Conservation (phyloP, 257 asterid genomes). For the Cinchona pubescens region DNA sequence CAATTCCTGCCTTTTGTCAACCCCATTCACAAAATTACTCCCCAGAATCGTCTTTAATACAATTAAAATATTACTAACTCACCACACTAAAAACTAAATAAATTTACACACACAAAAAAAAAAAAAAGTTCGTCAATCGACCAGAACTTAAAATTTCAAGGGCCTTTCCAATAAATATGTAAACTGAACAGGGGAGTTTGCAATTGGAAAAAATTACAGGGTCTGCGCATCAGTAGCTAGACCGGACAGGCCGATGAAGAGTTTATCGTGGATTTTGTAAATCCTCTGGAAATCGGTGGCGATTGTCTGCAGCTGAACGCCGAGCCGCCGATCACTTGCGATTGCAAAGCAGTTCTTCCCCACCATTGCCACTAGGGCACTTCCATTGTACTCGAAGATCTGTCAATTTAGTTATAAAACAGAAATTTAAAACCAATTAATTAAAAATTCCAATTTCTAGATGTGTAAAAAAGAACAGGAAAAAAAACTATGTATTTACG, state of each 20-base stretch:
- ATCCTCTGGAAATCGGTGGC: constrained; percentile 89
- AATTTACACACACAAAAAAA: no score
- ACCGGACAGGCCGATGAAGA: constrained; percentile 82
- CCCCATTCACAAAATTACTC: no score
- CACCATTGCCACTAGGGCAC: constrained; percentile 95
- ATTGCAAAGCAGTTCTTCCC: constrained; percentile 94
- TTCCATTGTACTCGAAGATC: constrained; percentile 98
- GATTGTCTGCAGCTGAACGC: constrained; percentile 86
- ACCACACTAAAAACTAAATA: no score
- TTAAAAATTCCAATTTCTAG: neutral
- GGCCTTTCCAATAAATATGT: neutral
- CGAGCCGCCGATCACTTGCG: constrained; percentile 90
- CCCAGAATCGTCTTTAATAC: no score
- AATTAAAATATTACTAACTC: no score
- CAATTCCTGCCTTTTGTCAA: no score
- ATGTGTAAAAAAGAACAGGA: neutral
- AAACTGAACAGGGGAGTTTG: neutral
- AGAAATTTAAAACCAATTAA: constrained; percentile 4
- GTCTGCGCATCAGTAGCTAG: constrained; percentile 92
- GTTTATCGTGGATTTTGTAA: constrained; percentile 70
- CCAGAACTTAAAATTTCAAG: neutral
- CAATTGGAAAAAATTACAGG: constrained; percentile 34
- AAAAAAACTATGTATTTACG: constrained; percentile 19
- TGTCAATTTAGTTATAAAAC: constrained; percentile 20
- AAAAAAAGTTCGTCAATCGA: neutral